These are phyloP conservation scores for Sphaerulina vaccinii DNA, from an alignment of 2,329 filamentous ascomycete genomes.

Conservation along the genomic window DNA sequence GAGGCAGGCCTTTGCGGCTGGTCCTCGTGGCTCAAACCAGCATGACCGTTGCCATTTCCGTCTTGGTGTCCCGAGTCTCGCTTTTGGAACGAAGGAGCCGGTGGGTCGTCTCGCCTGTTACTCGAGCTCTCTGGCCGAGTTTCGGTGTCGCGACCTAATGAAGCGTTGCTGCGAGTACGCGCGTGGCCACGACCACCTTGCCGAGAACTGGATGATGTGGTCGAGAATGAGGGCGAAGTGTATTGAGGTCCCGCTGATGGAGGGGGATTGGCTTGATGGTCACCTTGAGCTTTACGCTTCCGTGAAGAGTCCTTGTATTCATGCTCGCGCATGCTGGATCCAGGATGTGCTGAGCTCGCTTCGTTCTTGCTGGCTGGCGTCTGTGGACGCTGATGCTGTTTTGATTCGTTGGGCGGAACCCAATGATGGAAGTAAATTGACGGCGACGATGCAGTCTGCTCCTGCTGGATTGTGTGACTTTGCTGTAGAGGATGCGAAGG, in stretches of 20 bases:
- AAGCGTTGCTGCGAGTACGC: slow-evolving; percentile 65
- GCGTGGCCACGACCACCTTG: slow-evolving; percentile 62
- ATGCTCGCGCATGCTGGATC: slow-evolving; percentile 50
- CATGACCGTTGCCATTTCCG: slow-evolving; percentile 10
- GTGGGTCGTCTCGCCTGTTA: slow-evolving; percentile 25
- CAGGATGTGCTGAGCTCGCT: slow-evolving; percentile 51
- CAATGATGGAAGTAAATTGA: slow-evolving; percentile 91
- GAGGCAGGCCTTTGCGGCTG: slow-evolving; percentile 11
- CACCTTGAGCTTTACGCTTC: slow-evolving; percentile 72
- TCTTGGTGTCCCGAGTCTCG: slow-evolving; percentile 10
- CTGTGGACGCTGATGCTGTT: slow-evolving; percentile 61
- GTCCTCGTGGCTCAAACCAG: slow-evolving; percentile 10
- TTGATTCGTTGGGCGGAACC: slow-evolving; percentile 69
- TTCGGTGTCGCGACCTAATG: slow-evolving; percentile 36
- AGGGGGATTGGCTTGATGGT: slow-evolving; percentile 52
- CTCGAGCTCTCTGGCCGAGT: slow-evolving; percentile 22
- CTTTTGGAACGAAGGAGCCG: slow-evolving; percentile 2
- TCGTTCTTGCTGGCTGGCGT: slow-evolving; percentile 66
- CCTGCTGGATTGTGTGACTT: slow-evolving; percentile 56
- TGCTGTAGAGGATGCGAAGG: slow-evolving; percentile 45
- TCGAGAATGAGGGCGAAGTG: slow-evolving; percentile 53
- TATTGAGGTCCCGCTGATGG: slow-evolving; percentile 53
- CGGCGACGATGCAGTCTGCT: slow-evolving; percentile 65
- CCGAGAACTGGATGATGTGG: slow-evolving; percentile 54
- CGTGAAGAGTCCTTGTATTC: slow-evolving; percentile 74